Percentiles rank a stretch among this genome's conserved stretches.
Conservation (phyloP, 1,139 yeast genomes). For the Pichia sp. region DNA sequence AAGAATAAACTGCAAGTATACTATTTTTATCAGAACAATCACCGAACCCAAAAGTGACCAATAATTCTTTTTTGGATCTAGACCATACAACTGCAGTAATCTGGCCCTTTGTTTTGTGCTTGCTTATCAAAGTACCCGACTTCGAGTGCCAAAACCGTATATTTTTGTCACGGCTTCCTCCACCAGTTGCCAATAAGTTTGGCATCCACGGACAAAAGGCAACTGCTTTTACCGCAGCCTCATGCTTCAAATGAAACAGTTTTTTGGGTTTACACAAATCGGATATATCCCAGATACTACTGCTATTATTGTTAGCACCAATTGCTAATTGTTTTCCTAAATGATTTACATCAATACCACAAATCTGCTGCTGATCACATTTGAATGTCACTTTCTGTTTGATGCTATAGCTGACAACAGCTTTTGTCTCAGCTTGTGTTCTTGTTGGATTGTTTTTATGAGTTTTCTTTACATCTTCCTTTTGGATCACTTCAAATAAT, state of each 20-base stretch:
- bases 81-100: slow-evolving; percentile 82
- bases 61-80: slow-evolving; percentile 52
- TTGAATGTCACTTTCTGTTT: slow-evolving; percentile 34
- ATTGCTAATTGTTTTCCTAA: slow-evolving; percentile 52
- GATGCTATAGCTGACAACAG: slow-evolving; percentile 17
- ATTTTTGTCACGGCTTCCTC: slow-evolving; percentile 70
- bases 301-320: slow-evolving; percentile 71
- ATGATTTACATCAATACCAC: slow-evolving; percentile 59
- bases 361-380: slow-evolving; percentile 62
- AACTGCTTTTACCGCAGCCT: slow-evolving; percentile 78
- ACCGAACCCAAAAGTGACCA: slow-evolving; percentile 80
- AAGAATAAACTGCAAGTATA: slow-evolving; percentile 55
- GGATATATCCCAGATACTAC: slow-evolving; percentile 61
- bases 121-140: slow-evolving; percentile 63
- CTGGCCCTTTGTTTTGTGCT: slow-evolving; percentile 61
- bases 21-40: slow-evolving; percentile 38
- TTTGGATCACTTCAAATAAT: slow-evolving; percentile 30
- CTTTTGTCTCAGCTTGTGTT: background rate
- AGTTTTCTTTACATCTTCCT: slow-evolving; percentile 9
- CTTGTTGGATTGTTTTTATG: background rate
- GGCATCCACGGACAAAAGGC: slow-evolving; percentile 80
- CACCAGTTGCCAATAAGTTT: slow-evolving; percentile 73
- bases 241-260: slow-evolving; percentile 49
- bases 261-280: slow-evolving; percentile 40
- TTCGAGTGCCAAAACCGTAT: slow-evolving; percentile 79